Percentiles rank a stretch among this genome's conserved stretches.
phyloP scores from a whole-genome alignment of 2,329 filamentous ascomycete species.

The Penicillium sclerotigenum region DNA sequence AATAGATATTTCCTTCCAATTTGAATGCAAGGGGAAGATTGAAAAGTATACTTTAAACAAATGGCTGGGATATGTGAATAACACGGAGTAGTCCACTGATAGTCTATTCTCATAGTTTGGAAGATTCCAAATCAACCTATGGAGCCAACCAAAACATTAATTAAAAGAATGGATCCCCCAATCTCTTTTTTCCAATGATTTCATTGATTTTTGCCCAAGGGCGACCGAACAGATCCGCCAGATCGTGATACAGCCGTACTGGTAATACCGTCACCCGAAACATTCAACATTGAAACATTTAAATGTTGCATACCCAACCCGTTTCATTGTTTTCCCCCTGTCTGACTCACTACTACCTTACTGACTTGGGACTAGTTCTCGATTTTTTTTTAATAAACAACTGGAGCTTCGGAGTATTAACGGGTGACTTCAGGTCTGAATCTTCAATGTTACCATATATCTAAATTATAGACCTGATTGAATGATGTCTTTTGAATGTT shows the following conservation, averaged over 20 bases:
- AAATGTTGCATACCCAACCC: neutral
- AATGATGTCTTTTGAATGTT: neutral
- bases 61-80: neutral
- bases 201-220: constrained; percentile 8
- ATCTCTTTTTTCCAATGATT: constrained; percentile 17
- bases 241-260: constrained; percentile 7
- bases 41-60: neutral
- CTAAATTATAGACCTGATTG: neutral
- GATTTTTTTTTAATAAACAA: neutral
- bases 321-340: neutral
- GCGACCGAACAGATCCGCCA: constrained; percentile 14
- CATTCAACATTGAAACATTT: neutral
- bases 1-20: neutral
- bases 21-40: neutral
- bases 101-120: neutral
- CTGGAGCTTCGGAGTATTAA: neutral
- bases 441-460: constrained; percentile 8
- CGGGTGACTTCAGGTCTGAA: constrained; percentile 9
- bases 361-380: constrained; percentile 5
- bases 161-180: neutral
- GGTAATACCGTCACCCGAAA: constrained; percentile 6
- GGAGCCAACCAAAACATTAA: neutral
- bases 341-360: neutral
- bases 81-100: neutral
- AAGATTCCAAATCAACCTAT: constrained; percentile 16